Conservation (phyloP, 495 filamentous ascomycete species). For the Hyaloscypha variabilis region DNA sequence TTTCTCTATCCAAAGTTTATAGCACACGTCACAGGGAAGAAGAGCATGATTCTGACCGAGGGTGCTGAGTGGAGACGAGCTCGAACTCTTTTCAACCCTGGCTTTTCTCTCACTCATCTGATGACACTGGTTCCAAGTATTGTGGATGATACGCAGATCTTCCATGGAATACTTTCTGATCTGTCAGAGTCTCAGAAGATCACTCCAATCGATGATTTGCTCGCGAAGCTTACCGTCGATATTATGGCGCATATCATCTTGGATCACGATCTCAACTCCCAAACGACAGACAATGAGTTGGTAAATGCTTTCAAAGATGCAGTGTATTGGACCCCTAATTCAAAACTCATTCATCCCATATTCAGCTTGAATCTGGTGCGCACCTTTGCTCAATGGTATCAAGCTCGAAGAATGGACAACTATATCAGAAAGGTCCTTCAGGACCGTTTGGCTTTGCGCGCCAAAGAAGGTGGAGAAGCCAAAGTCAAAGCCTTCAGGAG, state of each 20-base stretch:
- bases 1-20: slow-evolving; percentile 5
- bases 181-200: slow-evolving; percentile 30
- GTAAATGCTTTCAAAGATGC: slow-evolving; percentile 35
- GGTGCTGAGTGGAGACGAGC: slow-evolving; percentile 41
- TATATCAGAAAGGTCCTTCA: slow-evolving; percentile 38
- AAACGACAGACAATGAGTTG: slow-evolving; percentile 37
- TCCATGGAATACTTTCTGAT: slow-evolving; percentile 35
- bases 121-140: slow-evolving; percentile 39
- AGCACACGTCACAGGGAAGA: slow-evolving; percentile 8
- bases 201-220: slow-evolving; percentile 64
- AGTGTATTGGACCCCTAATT: slow-evolving; percentile 20
- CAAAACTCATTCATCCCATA: slow-evolving; percentile 30
- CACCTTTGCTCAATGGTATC: slow-evolving; percentile 32
- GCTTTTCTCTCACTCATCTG: slow-evolving; percentile 42
- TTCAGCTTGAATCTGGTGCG: slow-evolving; percentile 19
- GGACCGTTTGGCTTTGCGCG: slow-evolving; percentile 29
- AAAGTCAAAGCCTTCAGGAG: slow-evolving; percentile 17
- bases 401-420: slow-evolving; percentile 34
- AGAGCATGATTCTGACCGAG: slow-evolving; percentile 11
- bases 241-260: slow-evolving; percentile 50
- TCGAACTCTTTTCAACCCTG: slow-evolving; percentile 43
- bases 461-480: background rate
- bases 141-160: slow-evolving; percentile 40
- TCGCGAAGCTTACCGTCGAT: slow-evolving; percentile 69
- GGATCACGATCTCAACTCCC: slow-evolving; percentile 33